These are phyloP conservation scores for Penicillium riverlandense DNA, from an alignment of 495 filamentous ascomycete genomes.

Conservation along the genomic window DNA sequence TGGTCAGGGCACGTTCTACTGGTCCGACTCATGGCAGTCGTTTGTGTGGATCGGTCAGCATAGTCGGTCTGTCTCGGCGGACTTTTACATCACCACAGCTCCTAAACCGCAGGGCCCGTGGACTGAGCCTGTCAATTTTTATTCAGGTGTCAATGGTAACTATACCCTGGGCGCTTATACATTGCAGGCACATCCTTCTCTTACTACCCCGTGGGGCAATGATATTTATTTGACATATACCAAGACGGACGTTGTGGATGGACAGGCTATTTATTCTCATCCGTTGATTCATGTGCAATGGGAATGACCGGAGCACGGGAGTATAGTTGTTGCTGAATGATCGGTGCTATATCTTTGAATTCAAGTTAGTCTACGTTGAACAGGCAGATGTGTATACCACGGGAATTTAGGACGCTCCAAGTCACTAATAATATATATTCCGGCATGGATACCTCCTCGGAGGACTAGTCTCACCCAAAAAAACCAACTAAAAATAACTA, in stretches of 20 bases:
- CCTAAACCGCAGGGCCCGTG: constrained; percentile 22
- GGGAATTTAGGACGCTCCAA: too few species aligned
- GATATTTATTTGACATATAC: constrained; percentile 24
- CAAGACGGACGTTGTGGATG: constrained; percentile 9
- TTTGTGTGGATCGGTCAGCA: constrained; percentile 27
- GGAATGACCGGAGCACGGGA: background rate
- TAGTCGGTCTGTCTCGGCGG: constrained; percentile 8
- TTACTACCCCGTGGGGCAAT: constrained; percentile 7
- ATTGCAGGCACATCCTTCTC: constrained; percentile 18
- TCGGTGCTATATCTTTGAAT: too few species aligned
- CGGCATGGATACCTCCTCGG: too few species aligned
- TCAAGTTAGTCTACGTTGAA: too few species aligned
- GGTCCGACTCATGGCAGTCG: constrained; percentile 11
- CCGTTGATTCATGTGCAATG: constrained; percentile 13
- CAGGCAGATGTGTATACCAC: too few species aligned
- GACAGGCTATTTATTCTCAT: constrained; percentile 9
- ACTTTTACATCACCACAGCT: constrained; percentile 26
- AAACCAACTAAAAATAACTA: too few species aligned
- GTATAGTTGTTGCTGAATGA: too few species aligned
- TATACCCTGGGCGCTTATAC: constrained; percentile 12
- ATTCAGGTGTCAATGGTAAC: constrained; percentile 11
- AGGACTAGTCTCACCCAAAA: too few species aligned
- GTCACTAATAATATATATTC: too few species aligned
- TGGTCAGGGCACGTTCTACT: constrained; percentile 27
- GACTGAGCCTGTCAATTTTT: constrained; percentile 15